Evolutionary conservation across 164 flowering plant genomes (phyloP), one percentile per base, ranked within the genome.

Genomic region (Tetracentron sinense): DNA sequence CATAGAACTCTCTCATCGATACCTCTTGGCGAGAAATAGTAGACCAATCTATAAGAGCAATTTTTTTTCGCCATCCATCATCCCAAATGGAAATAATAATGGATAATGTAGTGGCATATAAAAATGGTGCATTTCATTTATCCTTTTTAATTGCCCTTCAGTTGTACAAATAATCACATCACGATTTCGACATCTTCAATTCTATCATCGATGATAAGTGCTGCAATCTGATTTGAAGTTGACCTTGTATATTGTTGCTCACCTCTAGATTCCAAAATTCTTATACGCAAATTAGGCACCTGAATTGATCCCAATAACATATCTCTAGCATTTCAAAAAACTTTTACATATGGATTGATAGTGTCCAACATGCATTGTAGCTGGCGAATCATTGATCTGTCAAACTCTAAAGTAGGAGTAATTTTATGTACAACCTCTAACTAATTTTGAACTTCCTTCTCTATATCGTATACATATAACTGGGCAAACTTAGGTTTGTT

Each of bases 91-190:
- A 19, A 38, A 46, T 3, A 52, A 7, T 4, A 64, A 17, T 2
- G 73, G 73, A n/a, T 69, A 69, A 58, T 58, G 59, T 6, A 69
- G 20, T 22, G 68, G 28, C 47, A 60, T 51, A 19, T 46, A 69
- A 7, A 29, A 11, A 17, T 58, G 62, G 17, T 63, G 67, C 4
- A 35, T n/a, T 3, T 63, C 67, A 49, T 27, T 56, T 7, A 62
- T 56, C 19, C 67, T 23, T 15, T 38, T 22, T 3, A 56, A 30
- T 3, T 50, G 20, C 0, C 12, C 4, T 0, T 63, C 72, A 3
- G 50, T 6, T 21, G 14, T n/a, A 3, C 0, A 17, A 17, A 47
- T 19, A 17, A 47, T 19, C 15, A 47, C 7, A 7, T 47, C 50
- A 14, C 22, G 20, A 17, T n/a, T 17, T 47, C 7, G 3, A 1